These are phyloP conservation scores for Pulveroboletus frians DNA, from an alignment of 768 basidiomycete genomes.

Conservation along the genomic window DNA sequence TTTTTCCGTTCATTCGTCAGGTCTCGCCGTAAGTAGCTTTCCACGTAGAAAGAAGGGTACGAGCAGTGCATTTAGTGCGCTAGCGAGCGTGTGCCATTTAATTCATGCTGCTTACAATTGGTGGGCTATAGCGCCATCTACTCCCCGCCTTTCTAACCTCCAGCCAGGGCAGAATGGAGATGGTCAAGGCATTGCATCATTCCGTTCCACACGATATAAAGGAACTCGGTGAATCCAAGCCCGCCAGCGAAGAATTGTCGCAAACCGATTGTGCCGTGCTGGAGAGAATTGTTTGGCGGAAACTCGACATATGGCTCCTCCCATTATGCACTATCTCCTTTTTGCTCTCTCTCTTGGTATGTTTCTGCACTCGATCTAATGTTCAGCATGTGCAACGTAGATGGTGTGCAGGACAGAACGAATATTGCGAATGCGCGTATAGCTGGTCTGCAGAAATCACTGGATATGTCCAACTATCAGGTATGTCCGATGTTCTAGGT, in stretches of 20 bases:
- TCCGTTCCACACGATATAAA: neutral
- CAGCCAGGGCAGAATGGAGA: neutral
- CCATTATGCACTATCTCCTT: constrained; percentile 49
- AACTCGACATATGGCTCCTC: constrained; percentile 44
- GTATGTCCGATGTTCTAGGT: neutral
- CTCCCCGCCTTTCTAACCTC: neutral
- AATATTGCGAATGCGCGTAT: constrained; percentile 59
- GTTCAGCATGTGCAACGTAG: neutral
- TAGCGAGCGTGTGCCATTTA: too few relatives aligned
- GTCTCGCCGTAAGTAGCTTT: too few relatives aligned
- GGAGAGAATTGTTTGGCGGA: constrained; percentile 43
- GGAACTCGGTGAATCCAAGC: neutral
- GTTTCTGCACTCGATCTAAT: constrained; percentile 10
- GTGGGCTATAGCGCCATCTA: neutral
- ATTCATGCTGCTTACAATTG: neutral
- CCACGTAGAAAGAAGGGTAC: too few relatives aligned
- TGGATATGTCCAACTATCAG: constrained; percentile 32
- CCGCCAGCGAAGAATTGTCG: constrained; percentile 1
- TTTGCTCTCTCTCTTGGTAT: constrained; percentile 46
- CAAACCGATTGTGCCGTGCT: constrained; percentile 16
- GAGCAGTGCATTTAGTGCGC: too few relatives aligned
- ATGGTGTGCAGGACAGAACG: constrained; percentile 27
- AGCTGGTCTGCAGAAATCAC: constrained; percentile 53
- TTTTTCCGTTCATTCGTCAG: too few relatives aligned
- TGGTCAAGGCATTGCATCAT: neutral